Evolutionary conservation across 2,329 filamentous ascomycete species (phyloP).

Genomic region (Cordyceps fumosorosea): DNA sequence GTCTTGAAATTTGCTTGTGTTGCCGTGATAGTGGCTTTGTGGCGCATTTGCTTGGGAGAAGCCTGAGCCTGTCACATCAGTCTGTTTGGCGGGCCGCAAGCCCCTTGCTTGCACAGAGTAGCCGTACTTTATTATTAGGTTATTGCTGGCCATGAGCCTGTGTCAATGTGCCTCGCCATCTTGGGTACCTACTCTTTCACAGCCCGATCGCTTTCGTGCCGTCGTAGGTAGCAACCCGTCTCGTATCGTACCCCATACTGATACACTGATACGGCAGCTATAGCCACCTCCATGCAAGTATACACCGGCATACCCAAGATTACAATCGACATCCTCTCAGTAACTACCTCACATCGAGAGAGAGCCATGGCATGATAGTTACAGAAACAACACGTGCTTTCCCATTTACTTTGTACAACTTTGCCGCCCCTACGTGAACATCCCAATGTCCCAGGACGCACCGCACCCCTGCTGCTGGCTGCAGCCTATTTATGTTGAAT

Average conservation of each 20-base stretch:
- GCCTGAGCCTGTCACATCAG: background rate
- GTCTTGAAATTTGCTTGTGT: background rate
- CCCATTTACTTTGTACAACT: background rate
- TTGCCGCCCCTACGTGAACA: background rate
- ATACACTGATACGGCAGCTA: background rate
- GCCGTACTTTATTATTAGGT: background rate
- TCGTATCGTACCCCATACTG: background rate
- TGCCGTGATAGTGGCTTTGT: background rate
- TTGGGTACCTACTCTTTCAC: background rate
- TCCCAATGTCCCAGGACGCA: background rate
- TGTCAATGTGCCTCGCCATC: background rate
- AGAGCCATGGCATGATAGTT: background rate
- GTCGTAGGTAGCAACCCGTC: background rate
- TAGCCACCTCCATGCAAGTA: background rate
- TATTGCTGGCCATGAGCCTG: background rate
- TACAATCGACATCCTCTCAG: background rate
- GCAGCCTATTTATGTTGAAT: background rate
- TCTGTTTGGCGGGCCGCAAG: background rate
- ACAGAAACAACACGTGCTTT: background rate
- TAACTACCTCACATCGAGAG: background rate
- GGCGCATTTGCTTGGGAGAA: background rate
- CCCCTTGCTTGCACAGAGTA: background rate
- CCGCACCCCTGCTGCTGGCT: background rate
- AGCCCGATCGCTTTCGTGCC: background rate
- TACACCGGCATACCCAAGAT: background rate